Base-by-base conservation (phyloP, 1,284 basidiomycete species). In the Pseudozyma thailandica region DNA sequence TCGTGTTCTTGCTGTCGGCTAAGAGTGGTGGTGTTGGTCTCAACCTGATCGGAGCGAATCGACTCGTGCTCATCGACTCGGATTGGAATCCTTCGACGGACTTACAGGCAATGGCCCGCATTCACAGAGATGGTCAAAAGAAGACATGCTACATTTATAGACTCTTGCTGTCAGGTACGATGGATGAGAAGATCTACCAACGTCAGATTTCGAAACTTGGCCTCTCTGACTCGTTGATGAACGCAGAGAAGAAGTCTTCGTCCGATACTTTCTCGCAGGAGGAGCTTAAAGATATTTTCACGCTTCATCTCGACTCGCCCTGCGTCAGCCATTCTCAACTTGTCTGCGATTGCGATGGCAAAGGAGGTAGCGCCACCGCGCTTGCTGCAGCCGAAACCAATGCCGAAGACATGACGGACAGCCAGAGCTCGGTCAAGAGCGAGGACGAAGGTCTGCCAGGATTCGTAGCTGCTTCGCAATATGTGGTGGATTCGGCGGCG, bases 11-110 rank as follows among this genome's bases (percentile, higher is more conserved):
- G 50, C 87, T 99, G 16, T 94, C 92, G 83, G 94, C 92, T 72
- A 98, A 98, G 84, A 94, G 96, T 35, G 95, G 95, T 63, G 95
- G 95, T 76, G 97, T 94, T 76, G 94, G 96, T 80, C 95, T 98
- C 86, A 98, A 98, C 82, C 87, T 98, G 68, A 97, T 98, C 78
- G 95, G 95, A 7, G 95, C 95, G 3, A 98, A 98, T 82, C 89
- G 95, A 15, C 86, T 98, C 18, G 92, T 98, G 68, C 47, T 77
- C 25, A 85, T 88, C 62, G 95, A 99, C 83, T 93, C 91, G 47
- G 95, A 98, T 81, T 99, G 96, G 93, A 95, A 95, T 83, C 93
- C 93, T 42, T 84, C 85, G 1, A 85, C 84, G 75, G 95, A 99
- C 83, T 84, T 94, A 16, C 95, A 99, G 83, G 92, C 95, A 1